These are phyloP conservation scores for Neurospora sp. DNA, from an alignment of 495 filamentous ascomycete genomes.

Conservation along the genomic window DNA sequence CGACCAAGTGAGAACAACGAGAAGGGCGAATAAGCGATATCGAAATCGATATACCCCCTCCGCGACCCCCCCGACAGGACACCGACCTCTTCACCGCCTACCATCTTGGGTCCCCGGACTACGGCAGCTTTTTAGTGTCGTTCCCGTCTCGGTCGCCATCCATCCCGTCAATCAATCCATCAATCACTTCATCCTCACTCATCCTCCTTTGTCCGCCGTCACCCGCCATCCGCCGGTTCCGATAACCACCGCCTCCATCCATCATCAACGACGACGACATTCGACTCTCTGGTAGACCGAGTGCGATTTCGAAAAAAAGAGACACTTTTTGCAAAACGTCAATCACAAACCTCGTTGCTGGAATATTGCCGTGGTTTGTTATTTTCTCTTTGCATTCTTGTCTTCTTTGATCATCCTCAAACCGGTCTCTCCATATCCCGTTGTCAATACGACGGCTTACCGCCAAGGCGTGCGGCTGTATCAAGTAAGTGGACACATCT, in stretches of 20 bases:
- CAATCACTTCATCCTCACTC: neutral
- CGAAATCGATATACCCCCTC: neutral
- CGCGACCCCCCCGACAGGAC: neutral
- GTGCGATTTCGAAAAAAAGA: neutral
- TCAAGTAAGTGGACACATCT: neutral
- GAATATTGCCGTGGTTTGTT: constrained; percentile 27
- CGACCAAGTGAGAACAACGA: neutral
- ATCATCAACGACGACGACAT: neutral
- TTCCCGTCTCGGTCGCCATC: neutral
- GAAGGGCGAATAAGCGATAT: neutral
- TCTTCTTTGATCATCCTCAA: constrained; percentile 1
- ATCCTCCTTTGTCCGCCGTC: neutral
- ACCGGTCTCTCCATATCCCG: neutral
- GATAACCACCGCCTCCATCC: neutral
- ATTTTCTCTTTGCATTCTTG: constrained; percentile 4
- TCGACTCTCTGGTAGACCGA: constrained; percentile 1
- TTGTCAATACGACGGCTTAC: neutral
- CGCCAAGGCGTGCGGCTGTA: neutral
- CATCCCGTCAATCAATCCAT: neutral
- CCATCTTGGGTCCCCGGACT: neutral
- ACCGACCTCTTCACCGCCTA: neutral
- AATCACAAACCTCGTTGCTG: constrained; percentile 26
- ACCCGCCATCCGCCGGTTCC: neutral
- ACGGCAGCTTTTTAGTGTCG: neutral
- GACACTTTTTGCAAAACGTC: neutral